Percentiles rank a stretch among this genome's conserved stretches.
phyloP scores from a whole-genome alignment of 352 stramenopile genomes.

The Saprolegnia parasitica region DNA sequence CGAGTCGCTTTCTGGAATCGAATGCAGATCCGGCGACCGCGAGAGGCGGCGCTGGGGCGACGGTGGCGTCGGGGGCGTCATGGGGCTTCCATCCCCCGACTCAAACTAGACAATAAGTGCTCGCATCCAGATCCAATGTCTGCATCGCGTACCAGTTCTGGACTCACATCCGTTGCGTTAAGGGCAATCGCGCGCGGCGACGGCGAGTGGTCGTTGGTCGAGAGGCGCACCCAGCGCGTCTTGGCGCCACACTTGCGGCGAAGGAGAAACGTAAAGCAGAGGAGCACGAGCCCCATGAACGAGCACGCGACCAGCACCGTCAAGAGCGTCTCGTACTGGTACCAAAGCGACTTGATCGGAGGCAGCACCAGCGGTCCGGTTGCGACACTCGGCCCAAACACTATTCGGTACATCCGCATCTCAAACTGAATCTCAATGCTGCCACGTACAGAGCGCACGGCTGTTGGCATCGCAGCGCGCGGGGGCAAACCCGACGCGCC shows the following conservation, averaged over 20 bases:
- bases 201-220: not conserved
- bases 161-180: constrained; percentile 5
- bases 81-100: not conserved
- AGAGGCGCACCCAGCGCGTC: not conserved
- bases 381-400: not conserved
- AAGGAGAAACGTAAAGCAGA: not conserved
- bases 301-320: constrained; percentile 2
- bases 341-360: constrained; percentile 13
- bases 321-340: constrained; percentile 9
- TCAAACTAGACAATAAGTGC: not conserved
- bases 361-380: not conserved
- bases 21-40: constrained; percentile 23
- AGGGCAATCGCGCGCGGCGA: not conserved
- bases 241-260: not conserved
- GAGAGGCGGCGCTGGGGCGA: constrained; percentile 14
- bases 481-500: constrained; percentile 73
- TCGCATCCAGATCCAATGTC: not conserved
- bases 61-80: constrained; percentile 3
- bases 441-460: not conserved
- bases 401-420: not conserved
- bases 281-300: not conserved
- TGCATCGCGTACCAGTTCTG: not conserved
- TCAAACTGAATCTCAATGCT: not conserved
- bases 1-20: constrained; percentile 21
- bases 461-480: constrained; percentile 41